Base-by-base conservation (phyloP, 2,329 filamentous ascomycete genomes). In the Colletotrichum sp. region DNA sequence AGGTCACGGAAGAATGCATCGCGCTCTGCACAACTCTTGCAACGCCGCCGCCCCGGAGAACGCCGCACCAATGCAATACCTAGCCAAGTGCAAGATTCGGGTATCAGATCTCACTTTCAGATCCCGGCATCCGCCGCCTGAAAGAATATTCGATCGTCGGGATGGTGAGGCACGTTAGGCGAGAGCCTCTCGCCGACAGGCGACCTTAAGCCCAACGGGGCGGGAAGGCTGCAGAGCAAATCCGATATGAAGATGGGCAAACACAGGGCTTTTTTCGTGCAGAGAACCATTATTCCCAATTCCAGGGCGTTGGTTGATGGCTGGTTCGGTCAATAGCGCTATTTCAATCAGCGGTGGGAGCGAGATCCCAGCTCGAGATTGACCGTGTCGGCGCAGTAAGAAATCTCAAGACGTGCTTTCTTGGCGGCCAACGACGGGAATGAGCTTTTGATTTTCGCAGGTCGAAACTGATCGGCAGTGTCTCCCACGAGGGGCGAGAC, bases 241-340 rank as follows among this genome's bases (percentile, higher is more conserved):
- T 21, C 57, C 39, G 73, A 57, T 24, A 76, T 69, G 39, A 69
- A 24, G 63, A 76, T 72, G 69, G 32, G 55, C 70, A 64, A 21
- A 55, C n/a, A n/a, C 64, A 18, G n/a, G 15, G 30, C 55, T 60
- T 36, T 49, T 55, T 10, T 26, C 21, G 28, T 49, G 30, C 24
- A 18, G 36, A 44, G 49, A 63, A 24, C 36, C 12, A 66, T 16
- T 21, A 8, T 32, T 30, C 63, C 26, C 24, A 59, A 28, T 49
- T 21, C 72, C 62, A 60, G 72, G 44, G 62, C 12, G 32, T 18
- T 71, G 68, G 28, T 66, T 34, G 39, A 44, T 39, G 60, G 4
- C 28, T 36, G 28, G 26, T 52, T 18, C 8, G 28, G 28, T 28
- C 26, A 28, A 26, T 44, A 52, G 21, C 30, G 13, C 55, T 32